Percentiles rank a stretch among this genome's conserved stretches.
These are phyloP conservation scores for Antitrichia curtipendula DNA, from an alignment of 225 moss, liverwort and hornwort genomes.

Conservation along the genomic window DNA sequence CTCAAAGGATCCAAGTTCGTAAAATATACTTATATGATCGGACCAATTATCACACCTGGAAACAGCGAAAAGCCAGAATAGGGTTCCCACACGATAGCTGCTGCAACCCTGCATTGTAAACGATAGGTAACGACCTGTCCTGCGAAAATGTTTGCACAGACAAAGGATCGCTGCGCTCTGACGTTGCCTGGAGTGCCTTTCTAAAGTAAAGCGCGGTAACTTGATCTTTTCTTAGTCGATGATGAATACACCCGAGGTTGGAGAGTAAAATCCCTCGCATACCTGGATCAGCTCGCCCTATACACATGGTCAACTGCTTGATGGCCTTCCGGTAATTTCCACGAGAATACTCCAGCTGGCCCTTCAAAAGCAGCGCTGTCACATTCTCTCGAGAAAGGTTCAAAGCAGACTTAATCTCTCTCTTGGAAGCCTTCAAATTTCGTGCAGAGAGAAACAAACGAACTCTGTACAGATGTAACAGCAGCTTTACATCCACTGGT, in stretches of 20 bases:
- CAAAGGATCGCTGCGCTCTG: conserved; percentile 31
- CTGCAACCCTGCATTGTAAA: conserved; percentile 94
- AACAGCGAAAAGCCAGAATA: conserved; percentile 64
- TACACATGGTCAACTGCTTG: conserved; percentile 81
- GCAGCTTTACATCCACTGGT: conserved; percentile 74
- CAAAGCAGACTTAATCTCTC: conserved; percentile 85
- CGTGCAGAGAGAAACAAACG: conserved; percentile 75
- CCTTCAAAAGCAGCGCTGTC: conserved; percentile 74
- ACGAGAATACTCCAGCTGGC: conserved; percentile 81
- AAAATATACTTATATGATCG: neutral
- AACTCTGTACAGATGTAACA: conserved; percentile 84
- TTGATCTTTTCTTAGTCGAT: conserved; percentile 78
- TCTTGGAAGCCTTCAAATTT: conserved; percentile 76
- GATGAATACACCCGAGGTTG: conserved; percentile 88
- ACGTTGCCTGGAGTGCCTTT: conserved; percentile 48
- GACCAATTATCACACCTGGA: conserved; percentile 55
- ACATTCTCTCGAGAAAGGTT: conserved; percentile 35
- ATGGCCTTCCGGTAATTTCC: conserved; percentile 90
- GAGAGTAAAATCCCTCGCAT: conserved; percentile 54
- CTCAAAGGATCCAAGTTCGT: conserved; percentile 15
- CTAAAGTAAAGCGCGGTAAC: conserved; percentile 76
- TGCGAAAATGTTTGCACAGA: conserved; percentile 62
- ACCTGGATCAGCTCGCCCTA: conserved; percentile 57
- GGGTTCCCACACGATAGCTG: conserved; percentile 84
- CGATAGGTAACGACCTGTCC: conserved; percentile 63